Evolutionary conservation across 306 rosid genomes (phyloP).

Genomic region (Aeschynomene evenia): DNA sequence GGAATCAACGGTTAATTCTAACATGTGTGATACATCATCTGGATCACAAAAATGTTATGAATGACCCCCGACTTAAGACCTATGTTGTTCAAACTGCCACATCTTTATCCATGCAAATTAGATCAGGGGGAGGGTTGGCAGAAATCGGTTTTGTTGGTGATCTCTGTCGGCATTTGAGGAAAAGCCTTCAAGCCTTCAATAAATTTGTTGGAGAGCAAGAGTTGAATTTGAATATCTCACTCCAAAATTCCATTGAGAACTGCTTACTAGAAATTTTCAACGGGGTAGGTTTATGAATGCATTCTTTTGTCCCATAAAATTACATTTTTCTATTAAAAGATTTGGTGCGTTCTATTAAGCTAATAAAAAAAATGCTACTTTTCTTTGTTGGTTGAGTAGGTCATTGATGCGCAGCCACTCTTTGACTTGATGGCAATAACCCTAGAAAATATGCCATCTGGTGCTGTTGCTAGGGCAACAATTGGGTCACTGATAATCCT

Average conservation of each 20-base stretch:
- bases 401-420: constrained; percentile 64
- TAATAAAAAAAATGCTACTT: constrained; percentile 27
- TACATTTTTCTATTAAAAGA: background rate
- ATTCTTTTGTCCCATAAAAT: background rate
- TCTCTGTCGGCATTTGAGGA: constrained; percentile 92
- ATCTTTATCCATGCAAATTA: constrained; percentile 75
- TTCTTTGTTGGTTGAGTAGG: constrained; percentile 45
- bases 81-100: constrained; percentile 73
- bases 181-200: constrained; percentile 65
- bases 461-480: constrained; percentile 71
- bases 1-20: constrained; percentile 75
- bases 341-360: constrained; percentile 15
- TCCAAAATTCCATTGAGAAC: constrained; percentile 82
- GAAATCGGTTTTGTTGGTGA: constrained; percentile 91
- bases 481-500: constrained; percentile 75
- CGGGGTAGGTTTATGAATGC: constrained; percentile 53
- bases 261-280: constrained; percentile 85
- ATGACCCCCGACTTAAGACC: constrained; percentile 75
- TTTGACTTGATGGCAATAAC: constrained; percentile 88
- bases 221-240: constrained; percentile 60
- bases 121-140: constrained; percentile 58
- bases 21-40: constrained; percentile 77
- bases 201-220: constrained; percentile 81
- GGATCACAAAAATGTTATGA: constrained; percentile 87
- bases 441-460: constrained; percentile 78